Evolutionary conservation across 2,329 filamentous ascomycete species (phyloP).

Genomic region (Arthrobotrys megalospora): DNA sequence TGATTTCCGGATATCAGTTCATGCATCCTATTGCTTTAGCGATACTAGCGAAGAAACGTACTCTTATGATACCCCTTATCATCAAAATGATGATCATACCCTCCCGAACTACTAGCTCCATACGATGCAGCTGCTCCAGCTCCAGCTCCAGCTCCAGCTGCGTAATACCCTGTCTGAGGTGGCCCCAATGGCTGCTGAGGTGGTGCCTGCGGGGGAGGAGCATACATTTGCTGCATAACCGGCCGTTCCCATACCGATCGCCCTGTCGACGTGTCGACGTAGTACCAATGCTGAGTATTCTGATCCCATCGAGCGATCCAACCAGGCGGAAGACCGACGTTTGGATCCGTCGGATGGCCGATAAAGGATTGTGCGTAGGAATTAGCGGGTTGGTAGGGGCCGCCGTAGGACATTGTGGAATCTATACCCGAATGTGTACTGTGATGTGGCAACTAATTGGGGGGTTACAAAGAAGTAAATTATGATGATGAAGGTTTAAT

Average conservation of each 20-base stretch:
- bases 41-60: not conserved
- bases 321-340: constrained; percentile 48
- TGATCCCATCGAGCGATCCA: constrained; percentile 56
- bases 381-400: not conserved
- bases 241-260: constrained; percentile 51
- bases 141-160: not conserved
- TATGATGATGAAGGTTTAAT: not conserved
- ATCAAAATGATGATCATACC: constrained; percentile 48
- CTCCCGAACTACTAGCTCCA: not conserved
- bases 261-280: constrained; percentile 43
- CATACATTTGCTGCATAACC: not conserved
- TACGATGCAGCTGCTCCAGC: not conserved
- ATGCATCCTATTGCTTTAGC: not conserved
- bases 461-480: not conserved
- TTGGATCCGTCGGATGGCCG: constrained; percentile 45
- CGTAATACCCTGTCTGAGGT: constrained; percentile 20
- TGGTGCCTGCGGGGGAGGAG: constrained; percentile 23
- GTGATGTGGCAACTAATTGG: not conserved
- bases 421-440: not conserved
- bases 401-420: not conserved
- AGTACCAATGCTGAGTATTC: constrained; percentile 52
- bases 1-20: not conserved
- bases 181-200: constrained; percentile 19
- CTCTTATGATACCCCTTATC: constrained; percentile 44
- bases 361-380: constrained; percentile 16